Evolutionary conservation across 1,139 yeast genomes (phyloP).

Genomic region (Geotrichum candidum): DNA sequence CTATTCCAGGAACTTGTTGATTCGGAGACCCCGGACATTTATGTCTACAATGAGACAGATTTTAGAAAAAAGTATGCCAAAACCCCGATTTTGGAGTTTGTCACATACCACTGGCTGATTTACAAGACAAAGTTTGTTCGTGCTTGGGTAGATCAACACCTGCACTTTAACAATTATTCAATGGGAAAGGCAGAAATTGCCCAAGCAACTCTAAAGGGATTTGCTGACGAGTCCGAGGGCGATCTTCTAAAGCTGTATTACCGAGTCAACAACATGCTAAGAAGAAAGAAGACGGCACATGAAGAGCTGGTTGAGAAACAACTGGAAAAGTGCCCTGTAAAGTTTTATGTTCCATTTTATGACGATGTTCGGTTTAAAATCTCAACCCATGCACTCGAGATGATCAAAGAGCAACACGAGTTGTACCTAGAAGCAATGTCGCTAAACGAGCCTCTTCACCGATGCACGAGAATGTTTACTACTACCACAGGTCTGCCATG

Average conservation of each 20-base stretch:
- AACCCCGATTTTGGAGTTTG: conserved; percentile 12
- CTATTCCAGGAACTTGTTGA: conserved; percentile 16
- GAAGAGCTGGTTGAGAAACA: conserved; percentile 12
- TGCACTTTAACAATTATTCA: conserved; percentile 18
- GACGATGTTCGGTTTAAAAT: conserved; percentile 18
- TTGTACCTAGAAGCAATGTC: conserved; percentile 16
- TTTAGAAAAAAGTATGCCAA: conserved; percentile 12
- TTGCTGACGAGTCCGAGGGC: conserved; percentile 10
- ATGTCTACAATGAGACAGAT: conserved; percentile 15
- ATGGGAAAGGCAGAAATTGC: conserved; percentile 18
- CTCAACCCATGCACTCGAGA: conserved; percentile 17
- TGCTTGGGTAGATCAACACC: conserved; percentile 18
- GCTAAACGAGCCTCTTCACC: conserved; percentile 4
- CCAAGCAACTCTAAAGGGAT: conserved; percentile 12
- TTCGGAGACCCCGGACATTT: conserved; percentile 19
- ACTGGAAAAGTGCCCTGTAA: conserved; percentile 13
- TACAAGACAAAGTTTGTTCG: conserved; percentile 18
- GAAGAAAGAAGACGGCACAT: conserved; percentile 8
- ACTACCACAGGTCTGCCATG: conserved; percentile 18
- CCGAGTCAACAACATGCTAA: conserved; percentile 5
- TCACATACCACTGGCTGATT: conserved; percentile 15
- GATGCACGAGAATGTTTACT: conserved; percentile 18
- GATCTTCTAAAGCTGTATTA: conserved; percentile 16
- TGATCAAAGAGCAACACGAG: conserved; percentile 19
- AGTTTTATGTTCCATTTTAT: conserved; percentile 17